A percentile compares a stretch with the other conserved stretches of the same genome.
These are phyloP conservation scores for Knoxia roxburghii DNA, from an alignment of 257 asterid genomes.

Conservation along the genomic window DNA sequence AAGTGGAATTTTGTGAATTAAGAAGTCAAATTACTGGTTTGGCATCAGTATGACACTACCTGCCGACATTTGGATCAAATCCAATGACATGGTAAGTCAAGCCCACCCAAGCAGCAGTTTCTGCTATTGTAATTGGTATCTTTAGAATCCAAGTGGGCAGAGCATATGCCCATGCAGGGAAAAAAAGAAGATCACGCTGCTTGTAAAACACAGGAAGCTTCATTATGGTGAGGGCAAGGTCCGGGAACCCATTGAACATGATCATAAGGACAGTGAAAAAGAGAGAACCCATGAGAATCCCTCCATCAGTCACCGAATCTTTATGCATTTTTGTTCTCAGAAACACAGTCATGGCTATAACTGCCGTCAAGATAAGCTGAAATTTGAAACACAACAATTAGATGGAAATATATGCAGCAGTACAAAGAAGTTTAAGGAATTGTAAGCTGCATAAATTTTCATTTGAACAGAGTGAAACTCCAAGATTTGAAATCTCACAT, in stretches of 20 bases:
- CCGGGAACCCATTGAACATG: conserved; percentile 83
- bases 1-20: background rate
- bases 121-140: conserved; percentile 58
- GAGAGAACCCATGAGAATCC: conserved; percentile 73
- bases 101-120: conserved; percentile 71
- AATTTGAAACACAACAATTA: conserved; percentile 9
- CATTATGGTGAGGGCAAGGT: conserved; percentile 68
- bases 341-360: conserved; percentile 75
- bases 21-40: background rate
- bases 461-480: too few relatives aligned
- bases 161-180: conserved; percentile 85
- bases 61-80: conserved; percentile 68
- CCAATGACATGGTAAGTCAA: conserved; percentile 82
- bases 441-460: too few relatives aligned
- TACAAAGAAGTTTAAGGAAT: too few relatives aligned
- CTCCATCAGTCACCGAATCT: conserved; percentile 62
- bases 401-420: background rate
- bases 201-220: conserved; percentile 90
- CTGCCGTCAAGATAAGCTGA: conserved; percentile 62
- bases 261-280: conserved; percentile 69
- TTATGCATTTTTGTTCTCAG: conserved; percentile 72
- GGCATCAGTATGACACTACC: conserved; percentile 32
- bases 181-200: conserved; percentile 77
- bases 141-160: conserved; percentile 86
- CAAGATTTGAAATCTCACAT: conserved; percentile 4